Percentiles rank a stretch among this genome's conserved stretches.
Conservation (phyloP, 148 eudicot species). For the Limonium bicolor region DNA sequence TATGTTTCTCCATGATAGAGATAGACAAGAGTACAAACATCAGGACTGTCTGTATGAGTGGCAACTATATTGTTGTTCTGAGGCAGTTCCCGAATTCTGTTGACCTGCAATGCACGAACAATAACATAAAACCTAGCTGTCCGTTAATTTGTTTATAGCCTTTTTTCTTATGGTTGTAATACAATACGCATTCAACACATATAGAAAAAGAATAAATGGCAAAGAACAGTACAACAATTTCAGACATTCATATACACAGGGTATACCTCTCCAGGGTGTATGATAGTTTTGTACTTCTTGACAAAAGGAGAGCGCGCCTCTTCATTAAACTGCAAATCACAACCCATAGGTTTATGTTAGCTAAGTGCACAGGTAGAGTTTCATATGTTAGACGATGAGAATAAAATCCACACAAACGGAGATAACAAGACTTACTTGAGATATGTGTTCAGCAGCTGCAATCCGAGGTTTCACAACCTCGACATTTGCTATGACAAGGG, state of each 20-base stretch:
- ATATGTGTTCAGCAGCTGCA: constrained; percentile 98
- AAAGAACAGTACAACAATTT: no score
- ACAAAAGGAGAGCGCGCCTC: constrained; percentile 93
- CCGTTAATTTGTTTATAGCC: background rate
- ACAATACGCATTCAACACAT: background rate
- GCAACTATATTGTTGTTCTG: constrained; percentile 92
- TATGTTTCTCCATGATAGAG: background rate
- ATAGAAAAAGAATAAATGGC: background rate
- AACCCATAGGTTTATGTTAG: constrained; percentile 3
- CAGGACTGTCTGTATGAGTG: constrained; percentile 96
- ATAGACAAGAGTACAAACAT: no score
- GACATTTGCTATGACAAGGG: constrained; percentile 68
- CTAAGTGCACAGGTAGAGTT: background rate
- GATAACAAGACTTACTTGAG: constrained; percentile 39
- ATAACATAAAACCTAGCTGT: background rate
- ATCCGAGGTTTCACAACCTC: constrained; percentile 94
- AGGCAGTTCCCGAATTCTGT: constrained; percentile 62
- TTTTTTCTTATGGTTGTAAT: background rate
- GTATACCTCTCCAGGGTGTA: constrained; percentile 93
- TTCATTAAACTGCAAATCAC: constrained; percentile 71
- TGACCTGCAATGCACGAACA: background rate
- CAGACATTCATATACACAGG: no score
- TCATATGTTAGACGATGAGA: background rate
- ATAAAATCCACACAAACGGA: background rate
- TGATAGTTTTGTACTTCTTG: constrained; percentile 77